Base-by-base conservation (phyloP, 257 asterid species). In the Forsythia viridissima region DNA sequence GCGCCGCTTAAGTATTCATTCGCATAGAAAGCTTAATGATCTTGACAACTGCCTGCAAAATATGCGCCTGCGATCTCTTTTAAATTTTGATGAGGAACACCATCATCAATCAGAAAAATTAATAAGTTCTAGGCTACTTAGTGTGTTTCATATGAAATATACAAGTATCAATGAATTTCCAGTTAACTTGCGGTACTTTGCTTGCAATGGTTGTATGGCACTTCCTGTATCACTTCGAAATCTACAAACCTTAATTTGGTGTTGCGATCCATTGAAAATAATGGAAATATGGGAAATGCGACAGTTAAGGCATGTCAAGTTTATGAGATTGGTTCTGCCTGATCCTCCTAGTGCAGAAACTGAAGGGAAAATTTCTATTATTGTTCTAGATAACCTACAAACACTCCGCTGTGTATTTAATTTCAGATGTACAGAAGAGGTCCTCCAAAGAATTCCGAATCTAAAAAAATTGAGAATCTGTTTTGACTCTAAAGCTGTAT, bases 251-350 rank as follows among this genome's bases (percentile, higher is more conserved):
- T 37, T 84, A 30, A 79, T 84, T 46, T 61, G 79, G 1, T 52
- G 43, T 7, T 76, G 63, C 59, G 3, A 0, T 6, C 18, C 40
- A 11, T 63, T 10, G 74, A 46, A 75, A 41, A 72, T 76, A 18
- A 5, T 2, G 76, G 68, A 43, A 10, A 48, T 76, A 13, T 81
- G 81, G 81, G 40, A 70, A 24, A 71, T 81, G 78, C 10, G 40
- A 15, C 36, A 76, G 63, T 15, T 81, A 34, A 82, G 75, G 80
- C 79, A 82, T 82, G 71, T 82, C 41, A 24, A 63, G 20, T 4
- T 78, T 20, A 18, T 3, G 12, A 65, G 66, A 5, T 30, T 46
- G 3, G 40, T 57, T 21, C 7, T 79, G 10, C 77, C 70, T 6
- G 59, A 41, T 41, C 9, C 59, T 18, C n/a, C 15, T 6, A 48